Conservation (phyloP, 371 early-diverging fungal genomes). For the Mucor ambiguus region DNA sequence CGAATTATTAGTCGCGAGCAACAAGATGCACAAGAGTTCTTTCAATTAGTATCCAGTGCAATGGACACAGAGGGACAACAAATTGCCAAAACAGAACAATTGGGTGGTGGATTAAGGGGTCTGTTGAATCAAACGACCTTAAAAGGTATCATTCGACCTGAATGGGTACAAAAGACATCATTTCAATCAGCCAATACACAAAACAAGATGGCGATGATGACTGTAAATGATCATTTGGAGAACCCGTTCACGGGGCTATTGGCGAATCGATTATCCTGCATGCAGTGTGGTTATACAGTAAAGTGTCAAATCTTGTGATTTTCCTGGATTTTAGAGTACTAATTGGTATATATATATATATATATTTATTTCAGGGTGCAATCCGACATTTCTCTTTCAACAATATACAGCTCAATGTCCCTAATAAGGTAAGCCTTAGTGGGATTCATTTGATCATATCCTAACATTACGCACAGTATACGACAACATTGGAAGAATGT, state of each 20-base stretch:
- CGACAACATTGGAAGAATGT: constrained; percentile 65
- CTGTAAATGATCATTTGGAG: constrained; percentile 8
- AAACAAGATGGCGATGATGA: neutral
- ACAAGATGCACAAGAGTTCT: constrained; percentile 94
- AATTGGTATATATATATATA: neutral
- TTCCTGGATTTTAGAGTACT: neutral
- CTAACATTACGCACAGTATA: constrained; percentile 24
- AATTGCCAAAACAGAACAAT: constrained; percentile 10
- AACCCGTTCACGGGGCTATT: constrained; percentile 67
- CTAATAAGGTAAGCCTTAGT: constrained; percentile 45
- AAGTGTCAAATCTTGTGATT: constrained; percentile 6
- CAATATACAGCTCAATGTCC: constrained; percentile 69
- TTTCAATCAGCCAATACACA: neutral
- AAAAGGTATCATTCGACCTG: neutral
- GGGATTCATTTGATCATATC: neutral
- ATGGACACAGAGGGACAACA: constrained; percentile 63
- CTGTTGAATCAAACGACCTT: constrained; percentile 10
- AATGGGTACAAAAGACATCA: neutral
- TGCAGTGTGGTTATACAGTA: constrained; percentile 70
- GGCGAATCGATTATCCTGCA: constrained; percentile 65
- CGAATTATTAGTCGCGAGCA: constrained; percentile 72
- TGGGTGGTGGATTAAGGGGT: constrained; percentile 24
- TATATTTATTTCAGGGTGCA: constrained; percentile 51
- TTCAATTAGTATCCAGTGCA: constrained; percentile 79
- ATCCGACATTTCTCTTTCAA: constrained; percentile 78